These are phyloP conservation scores for Penicillium herquei DNA, from an alignment of 495 filamentous ascomycete species.

Conservation along the genomic window DNA sequence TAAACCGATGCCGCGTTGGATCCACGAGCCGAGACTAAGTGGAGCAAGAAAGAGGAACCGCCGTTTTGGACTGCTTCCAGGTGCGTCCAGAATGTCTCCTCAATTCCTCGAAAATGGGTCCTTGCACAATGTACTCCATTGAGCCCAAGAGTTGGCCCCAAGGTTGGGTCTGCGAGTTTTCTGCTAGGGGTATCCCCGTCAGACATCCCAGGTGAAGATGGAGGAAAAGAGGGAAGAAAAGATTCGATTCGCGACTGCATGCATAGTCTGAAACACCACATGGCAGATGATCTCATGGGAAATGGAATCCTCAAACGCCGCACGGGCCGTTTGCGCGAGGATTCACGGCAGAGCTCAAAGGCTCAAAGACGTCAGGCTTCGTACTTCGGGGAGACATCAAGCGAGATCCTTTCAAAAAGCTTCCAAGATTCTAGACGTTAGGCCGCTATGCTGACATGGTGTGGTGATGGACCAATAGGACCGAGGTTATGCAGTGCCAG, in stretches of 20 bases:
- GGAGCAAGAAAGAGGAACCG: constrained; percentile 17
- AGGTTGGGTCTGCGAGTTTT: background rate
- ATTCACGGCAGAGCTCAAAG: background rate
- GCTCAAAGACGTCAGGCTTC: background rate
- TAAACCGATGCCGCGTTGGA: constrained; percentile 17
- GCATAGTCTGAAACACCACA: constrained; percentile 25
- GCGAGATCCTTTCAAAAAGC: background rate
- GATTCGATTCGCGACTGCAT: background rate
- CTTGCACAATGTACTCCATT: background rate
- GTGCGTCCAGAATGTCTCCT: constrained; percentile 8
- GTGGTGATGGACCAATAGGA: background rate
- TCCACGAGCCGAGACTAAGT: constrained; percentile 17
- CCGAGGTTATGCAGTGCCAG: background rate
- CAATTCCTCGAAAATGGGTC: background rate
- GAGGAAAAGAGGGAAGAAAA: background rate
- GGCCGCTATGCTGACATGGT: background rate
- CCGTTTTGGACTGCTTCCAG: constrained; percentile 21
- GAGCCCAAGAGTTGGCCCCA: background rate
- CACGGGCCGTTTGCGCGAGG: constrained; percentile 6
- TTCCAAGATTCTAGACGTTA: background rate
- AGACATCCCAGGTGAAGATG: background rate
- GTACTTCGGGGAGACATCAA: background rate
- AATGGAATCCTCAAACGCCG: constrained; percentile 3
- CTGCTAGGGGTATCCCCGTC: background rate
- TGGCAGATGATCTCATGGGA: constrained; percentile 10